Percentiles rank a stretch among this genome's conserved stretches.
Evolutionary conservation across 495 filamentous ascomycete species (phyloP).

Genomic region (Penicillium canescens): DNA sequence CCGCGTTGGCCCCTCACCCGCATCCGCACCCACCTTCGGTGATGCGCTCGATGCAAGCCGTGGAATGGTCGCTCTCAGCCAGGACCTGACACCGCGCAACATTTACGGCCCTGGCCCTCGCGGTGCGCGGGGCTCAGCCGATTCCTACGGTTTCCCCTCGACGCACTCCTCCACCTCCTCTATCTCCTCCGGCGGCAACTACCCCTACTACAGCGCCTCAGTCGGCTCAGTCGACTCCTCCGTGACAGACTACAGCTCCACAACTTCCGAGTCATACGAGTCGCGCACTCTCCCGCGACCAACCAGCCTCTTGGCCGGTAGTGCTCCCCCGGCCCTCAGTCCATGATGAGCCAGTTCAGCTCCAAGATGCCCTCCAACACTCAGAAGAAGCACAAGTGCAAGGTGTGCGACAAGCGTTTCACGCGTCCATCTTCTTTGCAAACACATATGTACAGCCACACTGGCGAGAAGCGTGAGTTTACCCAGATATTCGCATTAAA

Average conservation of each 20-base stretch:
- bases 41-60: conserved; percentile 87
- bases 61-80: conserved; percentile 94
- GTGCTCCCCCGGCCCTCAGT: conserved; percentile 82
- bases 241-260: conserved; percentile 92
- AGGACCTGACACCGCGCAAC: conserved; percentile 77
- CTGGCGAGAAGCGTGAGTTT: conserved; percentile 95
- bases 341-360: conserved; percentile 99
- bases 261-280: conserved; percentile 80
- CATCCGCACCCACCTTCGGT: conserved; percentile 39
- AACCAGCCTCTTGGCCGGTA: conserved; percentile 62
- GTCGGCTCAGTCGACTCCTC: conserved; percentile 84
- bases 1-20: conserved; percentile 52
- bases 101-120: conserved; percentile 78
- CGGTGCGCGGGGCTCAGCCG: conserved; percentile 67
- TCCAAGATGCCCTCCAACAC: conserved; percentile 94
- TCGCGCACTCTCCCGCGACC: conserved; percentile 85
- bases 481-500: neutral
- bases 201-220: conserved; percentile 75
- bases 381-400: conserved; percentile 99
- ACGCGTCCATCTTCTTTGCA: conserved; percentile 94
- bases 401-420: conserved; percentile 98
- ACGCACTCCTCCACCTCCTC: conserved; percentile 93
- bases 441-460: conserved; percentile 99
- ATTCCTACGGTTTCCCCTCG: conserved; percentile 91
- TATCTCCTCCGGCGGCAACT: conserved; percentile 77